Evolutionary conservation across 768 basidiomycete genomes (phyloP).

Genomic region (Kwoniella heveanensis): DNA sequence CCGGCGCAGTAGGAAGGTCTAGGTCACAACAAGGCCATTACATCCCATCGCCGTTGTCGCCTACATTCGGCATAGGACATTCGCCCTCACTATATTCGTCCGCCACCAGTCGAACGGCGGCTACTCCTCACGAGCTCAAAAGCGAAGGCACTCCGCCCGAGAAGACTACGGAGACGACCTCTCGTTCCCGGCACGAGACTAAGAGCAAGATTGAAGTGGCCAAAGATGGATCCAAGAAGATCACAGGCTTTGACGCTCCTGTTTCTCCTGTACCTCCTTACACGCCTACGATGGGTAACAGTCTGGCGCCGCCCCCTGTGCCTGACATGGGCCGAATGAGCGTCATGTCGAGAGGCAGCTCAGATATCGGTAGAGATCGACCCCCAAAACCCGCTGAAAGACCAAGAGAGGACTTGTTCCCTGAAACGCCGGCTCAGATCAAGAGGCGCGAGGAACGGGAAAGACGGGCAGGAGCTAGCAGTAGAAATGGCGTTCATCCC

Average conservation of each 20-base stretch:
- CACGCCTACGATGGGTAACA: constrained; percentile 14
- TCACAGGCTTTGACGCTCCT: constrained; percentile 50
- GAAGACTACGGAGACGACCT: constrained; percentile 25
- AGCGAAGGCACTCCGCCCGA: constrained; percentile 20
- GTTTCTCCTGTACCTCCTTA: constrained; percentile 31
- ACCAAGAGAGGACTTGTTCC: constrained; percentile 47
- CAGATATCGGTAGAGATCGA: constrained; percentile 16
- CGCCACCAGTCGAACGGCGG: constrained; percentile 3
- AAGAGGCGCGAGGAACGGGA: constrained; percentile 47
- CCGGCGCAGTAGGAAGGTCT: constrained; percentile 21
- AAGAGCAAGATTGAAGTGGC: constrained; percentile 31
- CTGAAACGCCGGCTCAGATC: constrained; percentile 52
- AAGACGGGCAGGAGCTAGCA: constrained; percentile 20
- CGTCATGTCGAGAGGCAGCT: constrained; percentile 7
- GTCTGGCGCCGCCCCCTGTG: constrained; percentile 2
- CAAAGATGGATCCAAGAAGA: constrained; percentile 33
- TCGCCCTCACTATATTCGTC: constrained; percentile 19
- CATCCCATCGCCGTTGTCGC: constrained; percentile 45
- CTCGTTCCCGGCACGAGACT: background rate
- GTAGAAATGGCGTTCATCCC: background rate
- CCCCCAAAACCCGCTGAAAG: constrained; percentile 43
- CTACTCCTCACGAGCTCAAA: constrained; percentile 11
- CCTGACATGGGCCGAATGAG: constrained; percentile 8
- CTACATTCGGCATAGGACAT: constrained; percentile 27
- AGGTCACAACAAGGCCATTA: constrained; percentile 34